Percentiles rank a stretch among this genome's conserved stretches.
These are phyloP conservation scores for Capronia epimyces DNA, from an alignment of 2,329 filamentous ascomycete species.

Conservation along the genomic window DNA sequence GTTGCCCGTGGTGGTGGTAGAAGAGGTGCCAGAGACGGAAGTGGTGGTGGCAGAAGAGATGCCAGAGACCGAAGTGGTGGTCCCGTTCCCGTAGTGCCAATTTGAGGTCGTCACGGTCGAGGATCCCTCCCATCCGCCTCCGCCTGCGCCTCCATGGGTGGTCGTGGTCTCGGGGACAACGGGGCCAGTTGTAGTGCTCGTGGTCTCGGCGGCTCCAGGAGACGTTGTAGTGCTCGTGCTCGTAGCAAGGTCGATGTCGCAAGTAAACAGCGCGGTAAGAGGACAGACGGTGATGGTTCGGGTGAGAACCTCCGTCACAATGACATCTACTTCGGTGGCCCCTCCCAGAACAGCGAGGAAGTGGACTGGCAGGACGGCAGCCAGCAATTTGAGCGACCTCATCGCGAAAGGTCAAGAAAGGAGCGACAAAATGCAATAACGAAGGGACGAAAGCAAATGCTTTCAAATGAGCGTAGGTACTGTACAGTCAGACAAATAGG, in stretches of 20 bases:
- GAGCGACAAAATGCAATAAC: conserved; percentile 24
- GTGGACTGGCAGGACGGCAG: conserved; percentile 21
- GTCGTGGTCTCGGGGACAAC: neutral
- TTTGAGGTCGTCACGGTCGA: neutral
- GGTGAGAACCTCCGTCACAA: conserved; percentile 19
- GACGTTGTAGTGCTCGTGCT: neutral
- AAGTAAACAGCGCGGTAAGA: conserved; percentile 22
- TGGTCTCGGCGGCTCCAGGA: neutral
- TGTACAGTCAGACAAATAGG: too few relatives aligned
- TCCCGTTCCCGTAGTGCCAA: neutral
- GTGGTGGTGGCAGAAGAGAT: neutral
- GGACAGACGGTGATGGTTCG: conserved; percentile 26
- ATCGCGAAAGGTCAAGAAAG: conserved; percentile 16
- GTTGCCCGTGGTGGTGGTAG: neutral
- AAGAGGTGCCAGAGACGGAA: neutral
- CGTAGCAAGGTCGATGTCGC: conserved; percentile 17
- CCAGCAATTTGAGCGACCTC: conserved; percentile 24
- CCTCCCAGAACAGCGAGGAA: conserved; percentile 4
- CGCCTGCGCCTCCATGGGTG: neutral
- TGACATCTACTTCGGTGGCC: conserved; percentile 11
- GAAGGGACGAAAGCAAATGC: conserved; percentile 28
- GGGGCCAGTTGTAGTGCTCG: conserved; percentile 3
- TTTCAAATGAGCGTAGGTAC: conserved; percentile 23
- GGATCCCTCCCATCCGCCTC: neutral
- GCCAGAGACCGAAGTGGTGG: neutral